Evolutionary conservation across 2,329 filamentous ascomycete species (phyloP), one percentile per base, ranked within the genome.

Genomic region (Cladobotryum protrusum): DNA sequence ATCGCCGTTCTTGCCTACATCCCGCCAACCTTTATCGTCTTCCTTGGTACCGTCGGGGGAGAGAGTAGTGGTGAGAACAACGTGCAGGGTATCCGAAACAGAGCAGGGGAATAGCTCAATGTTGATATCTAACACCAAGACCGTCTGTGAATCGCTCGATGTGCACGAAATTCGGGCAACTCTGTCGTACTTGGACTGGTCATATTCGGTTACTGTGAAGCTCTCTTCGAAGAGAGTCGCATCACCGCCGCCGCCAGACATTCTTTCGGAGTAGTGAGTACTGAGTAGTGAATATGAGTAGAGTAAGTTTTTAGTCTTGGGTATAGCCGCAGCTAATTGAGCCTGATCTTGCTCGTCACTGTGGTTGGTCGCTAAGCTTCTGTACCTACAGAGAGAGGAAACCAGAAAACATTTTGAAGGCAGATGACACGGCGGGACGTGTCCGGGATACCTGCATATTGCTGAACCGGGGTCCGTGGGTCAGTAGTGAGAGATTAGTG

Each of bases 211-310:
- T 62, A 97, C 78, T 54, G 80, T 87, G 79, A 97, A 96, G 62
- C 82, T 85, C 66, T 95, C 90, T 72, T 96, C 90, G 73, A 95
- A 95, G 69, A 97, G 87, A 63, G 93, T 86, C 52, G 91, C 85
- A 73, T 97, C 92, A 59, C 87, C 85, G 70, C 89, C 83, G 58
- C 72, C 76, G 60, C 72, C 49, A 18, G 49, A 52, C 49, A 52
- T 52, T 35, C 34, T 48, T 17, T 49, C 48, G 6, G 48, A 54
- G 55, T 62, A 57, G 52, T 49, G 54, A 52, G 49, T 6, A n/a
- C n/a, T n/a, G 48, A 54, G 55, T 62, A 57, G 52, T 49, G 54
- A 52, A 48, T 6, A 29, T 29, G 24, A 29, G 24, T 4, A 29
- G 11, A 29, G 11, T 29, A 29, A 29, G 24, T 8, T 29, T 29